Percentiles rank a stretch among this genome's conserved stretches.
phyloP scores from a whole-genome alignment of 1,284 basidiomycete species.

The Cystobasidiaceae sp. region DNA sequence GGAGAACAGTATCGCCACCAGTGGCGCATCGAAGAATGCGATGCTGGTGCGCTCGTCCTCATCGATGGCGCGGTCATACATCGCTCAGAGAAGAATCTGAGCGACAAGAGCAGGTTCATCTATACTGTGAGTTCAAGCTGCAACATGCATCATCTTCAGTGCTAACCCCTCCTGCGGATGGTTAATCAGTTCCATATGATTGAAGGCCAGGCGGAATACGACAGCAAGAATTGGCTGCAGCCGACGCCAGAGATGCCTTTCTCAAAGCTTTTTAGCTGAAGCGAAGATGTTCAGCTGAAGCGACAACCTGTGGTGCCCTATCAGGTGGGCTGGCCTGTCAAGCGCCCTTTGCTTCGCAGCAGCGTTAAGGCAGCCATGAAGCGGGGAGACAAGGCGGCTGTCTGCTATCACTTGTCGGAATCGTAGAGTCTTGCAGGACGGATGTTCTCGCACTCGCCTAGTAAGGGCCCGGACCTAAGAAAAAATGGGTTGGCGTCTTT shows the following conservation, averaged over 20 bases:
- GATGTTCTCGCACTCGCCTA: too few relatives aligned
- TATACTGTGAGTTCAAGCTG: constrained; percentile 63
- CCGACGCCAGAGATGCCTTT: constrained; percentile 76
- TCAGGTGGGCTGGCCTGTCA: too few relatives aligned
- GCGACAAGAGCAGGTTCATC: constrained; percentile 67
- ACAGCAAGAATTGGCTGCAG: constrained; percentile 78
- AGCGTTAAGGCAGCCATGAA: too few relatives aligned
- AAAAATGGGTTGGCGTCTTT: too few relatives aligned
- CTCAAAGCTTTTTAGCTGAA: constrained; percentile 56
- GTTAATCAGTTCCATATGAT: constrained; percentile 68
- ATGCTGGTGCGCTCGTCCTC: constrained; percentile 69
- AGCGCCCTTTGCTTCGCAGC: too few relatives aligned
- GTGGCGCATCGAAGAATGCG: constrained; percentile 26
- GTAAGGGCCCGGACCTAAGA: too few relatives aligned
- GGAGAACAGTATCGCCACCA: constrained; percentile 3
- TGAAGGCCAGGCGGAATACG: constrained; percentile 53
- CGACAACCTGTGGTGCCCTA: too few relatives aligned
- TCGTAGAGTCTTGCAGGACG: too few relatives aligned
- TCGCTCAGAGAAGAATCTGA: constrained; percentile 64
- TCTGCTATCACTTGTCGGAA: not conserved
- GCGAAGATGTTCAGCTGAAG: too few relatives aligned
- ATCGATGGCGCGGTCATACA: constrained; percentile 80
- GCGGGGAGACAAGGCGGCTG: not conserved
- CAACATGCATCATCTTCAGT: constrained; percentile 57
- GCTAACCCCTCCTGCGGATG: too few relatives aligned